Conservation (phyloP, 768 basidiomycete genomes). For the Jaapia argillacea region DNA sequence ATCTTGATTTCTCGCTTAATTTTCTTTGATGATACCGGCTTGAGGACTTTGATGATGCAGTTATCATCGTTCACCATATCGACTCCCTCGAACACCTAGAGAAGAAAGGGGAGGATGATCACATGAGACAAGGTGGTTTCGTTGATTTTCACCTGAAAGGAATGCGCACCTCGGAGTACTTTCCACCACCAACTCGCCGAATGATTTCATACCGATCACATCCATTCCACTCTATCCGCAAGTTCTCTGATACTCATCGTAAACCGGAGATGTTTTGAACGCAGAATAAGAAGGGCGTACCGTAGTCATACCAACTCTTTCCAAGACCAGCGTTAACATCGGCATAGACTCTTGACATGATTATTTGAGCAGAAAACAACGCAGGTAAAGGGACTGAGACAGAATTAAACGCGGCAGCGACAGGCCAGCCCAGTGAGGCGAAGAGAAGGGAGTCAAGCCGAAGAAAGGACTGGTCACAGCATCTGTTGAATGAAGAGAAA, state of each 20-base stretch:
- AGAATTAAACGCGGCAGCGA: too few species aligned
- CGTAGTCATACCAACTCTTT: conserved; percentile 95
- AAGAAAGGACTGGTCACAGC: too few species aligned
- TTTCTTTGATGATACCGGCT: conserved; percentile 99
- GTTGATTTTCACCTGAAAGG: conserved; percentile 2
- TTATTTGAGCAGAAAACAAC: too few species aligned
- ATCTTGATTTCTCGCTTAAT: conserved; percentile 99
- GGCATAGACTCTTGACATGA: conserved; percentile 50
- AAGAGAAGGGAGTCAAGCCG: too few species aligned
- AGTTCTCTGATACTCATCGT: conserved; percentile 53
- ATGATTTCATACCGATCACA: conserved; percentile 98
- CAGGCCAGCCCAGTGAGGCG: too few species aligned
- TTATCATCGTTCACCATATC: conserved; percentile 87
- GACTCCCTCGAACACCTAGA: conserved; percentile 85
- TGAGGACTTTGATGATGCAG: conserved; percentile 97
- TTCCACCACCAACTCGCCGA: conserved; percentile 89
- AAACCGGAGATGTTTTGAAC: background rate
- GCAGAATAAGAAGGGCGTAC: conserved; percentile 28
- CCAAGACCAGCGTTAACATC: conserved; percentile 86
- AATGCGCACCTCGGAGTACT: conserved; percentile 81
- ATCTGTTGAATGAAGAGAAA: too few species aligned
- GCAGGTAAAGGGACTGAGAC: too few species aligned
- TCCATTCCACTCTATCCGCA: conserved; percentile 92
- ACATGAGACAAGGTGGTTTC: background rate
- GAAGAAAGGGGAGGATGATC: background rate